Evolutionary conservation across 257 asterid genomes (phyloP).

Genomic region (Ocimum tenuiflorum): DNA sequence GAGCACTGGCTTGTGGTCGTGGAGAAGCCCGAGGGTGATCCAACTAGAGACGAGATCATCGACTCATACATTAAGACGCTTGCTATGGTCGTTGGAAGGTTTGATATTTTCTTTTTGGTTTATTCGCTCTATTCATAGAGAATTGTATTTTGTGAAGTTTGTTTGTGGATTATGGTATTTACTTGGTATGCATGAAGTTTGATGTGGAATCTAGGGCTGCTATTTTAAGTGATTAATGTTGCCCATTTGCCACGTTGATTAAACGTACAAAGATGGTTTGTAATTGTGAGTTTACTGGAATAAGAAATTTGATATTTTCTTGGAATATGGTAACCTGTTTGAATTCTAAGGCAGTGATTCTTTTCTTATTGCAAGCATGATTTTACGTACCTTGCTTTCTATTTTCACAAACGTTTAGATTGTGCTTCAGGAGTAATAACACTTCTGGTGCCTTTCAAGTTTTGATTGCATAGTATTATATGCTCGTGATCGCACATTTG

Average conservation of each 20-base stretch:
- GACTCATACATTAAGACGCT: constrained; percentile 68
- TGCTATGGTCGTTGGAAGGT: constrained; percentile 80
- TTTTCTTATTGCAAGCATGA: not conserved
- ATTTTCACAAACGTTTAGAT: not conserved
- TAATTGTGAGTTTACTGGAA: not conserved
- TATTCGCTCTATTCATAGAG: not conserved
- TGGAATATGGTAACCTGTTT: not conserved
- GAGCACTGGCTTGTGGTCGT: constrained; percentile 97
- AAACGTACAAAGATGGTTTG: not conserved
- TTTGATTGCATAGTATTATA: not conserved
- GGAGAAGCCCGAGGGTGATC: constrained; percentile 76
- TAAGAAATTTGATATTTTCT: not conserved
- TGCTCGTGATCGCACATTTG: not conserved
- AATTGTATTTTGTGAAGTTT: not conserved
- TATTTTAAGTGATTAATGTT: not conserved
- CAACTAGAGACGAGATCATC: constrained; percentile 71
- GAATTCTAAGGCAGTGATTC: not conserved
- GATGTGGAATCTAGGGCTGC: not conserved
- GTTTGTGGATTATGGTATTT: not conserved
- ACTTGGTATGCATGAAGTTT: not conserved
- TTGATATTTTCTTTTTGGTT: not conserved
- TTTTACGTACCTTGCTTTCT: not conserved
- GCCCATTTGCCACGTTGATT: not conserved
- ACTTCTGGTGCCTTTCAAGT: not conserved
- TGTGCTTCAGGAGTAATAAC: not conserved